Percentiles rank a stretch among this genome's conserved stretches.
Conservation (phyloP, 768 basidiomycete genomes). For the Podaxis rugospora region DNA sequence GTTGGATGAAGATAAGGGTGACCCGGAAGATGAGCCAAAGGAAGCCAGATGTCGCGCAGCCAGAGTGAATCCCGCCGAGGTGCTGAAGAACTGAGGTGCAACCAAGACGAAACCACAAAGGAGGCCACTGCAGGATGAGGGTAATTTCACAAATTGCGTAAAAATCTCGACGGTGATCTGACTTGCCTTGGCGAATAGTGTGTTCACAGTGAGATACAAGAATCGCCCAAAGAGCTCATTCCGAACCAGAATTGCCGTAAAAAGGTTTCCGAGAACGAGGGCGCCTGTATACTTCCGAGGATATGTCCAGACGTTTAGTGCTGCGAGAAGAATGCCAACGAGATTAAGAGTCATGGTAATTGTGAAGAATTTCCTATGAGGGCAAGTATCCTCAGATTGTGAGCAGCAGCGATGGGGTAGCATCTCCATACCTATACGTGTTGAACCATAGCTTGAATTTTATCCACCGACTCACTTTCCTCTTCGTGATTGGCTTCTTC, state of each 20-base stretch:
- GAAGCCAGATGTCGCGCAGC: conserved; percentile 72
- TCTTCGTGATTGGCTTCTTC: conserved; percentile 7
- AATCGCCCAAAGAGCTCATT: conserved; percentile 83
- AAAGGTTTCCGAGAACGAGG: conserved; percentile 71
- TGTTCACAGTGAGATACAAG: conserved; percentile 69
- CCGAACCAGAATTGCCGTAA: conserved; percentile 68
- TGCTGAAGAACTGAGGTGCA: conserved; percentile 76
- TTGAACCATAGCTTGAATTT: conserved; percentile 73
- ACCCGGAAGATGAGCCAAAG: conserved; percentile 68
- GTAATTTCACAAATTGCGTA: conserved; percentile 1
- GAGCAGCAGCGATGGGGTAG: background rate
- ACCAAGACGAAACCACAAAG: conserved; percentile 53
- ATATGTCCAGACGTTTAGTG: conserved; percentile 63
- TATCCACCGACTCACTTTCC: conserved; percentile 49
- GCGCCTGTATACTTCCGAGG: conserved; percentile 63
- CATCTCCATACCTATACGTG: conserved; percentile 55
- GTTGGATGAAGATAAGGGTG: conserved; percentile 46
- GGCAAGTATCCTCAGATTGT: background rate
- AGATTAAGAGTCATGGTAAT: conserved; percentile 57
- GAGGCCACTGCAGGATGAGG: conserved; percentile 33
- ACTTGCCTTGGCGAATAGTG: conserved; percentile 70
- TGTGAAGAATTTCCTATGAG: conserved; percentile 65
- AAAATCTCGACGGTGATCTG: background rate
- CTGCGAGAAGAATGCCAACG: conserved; percentile 55
- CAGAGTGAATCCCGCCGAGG: conserved; percentile 82